phyloP scores from a whole-genome alignment of 2,329 filamentous ascomycete species.

The Orbilia brochopaga region DNA sequence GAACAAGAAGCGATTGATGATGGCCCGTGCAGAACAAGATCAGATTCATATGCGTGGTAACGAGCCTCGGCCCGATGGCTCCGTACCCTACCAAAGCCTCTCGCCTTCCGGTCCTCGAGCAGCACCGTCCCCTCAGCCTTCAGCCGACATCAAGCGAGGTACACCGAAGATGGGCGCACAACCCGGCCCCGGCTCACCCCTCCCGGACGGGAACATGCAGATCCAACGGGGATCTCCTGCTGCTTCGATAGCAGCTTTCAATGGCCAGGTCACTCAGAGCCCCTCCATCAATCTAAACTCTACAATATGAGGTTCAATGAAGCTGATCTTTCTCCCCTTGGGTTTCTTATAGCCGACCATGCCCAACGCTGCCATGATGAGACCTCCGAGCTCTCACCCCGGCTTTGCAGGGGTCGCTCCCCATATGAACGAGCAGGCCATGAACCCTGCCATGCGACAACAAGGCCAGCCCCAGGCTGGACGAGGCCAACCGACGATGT shows the following conservation, averaged over 20 bases:
- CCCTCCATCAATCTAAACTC: constrained; percentile 46
- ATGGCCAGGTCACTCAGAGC: constrained; percentile 59
- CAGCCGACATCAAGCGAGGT: constrained; percentile 69
- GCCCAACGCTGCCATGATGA: constrained; percentile 67
- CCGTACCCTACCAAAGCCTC: constrained; percentile 60
- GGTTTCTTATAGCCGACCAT: constrained; percentile 55
- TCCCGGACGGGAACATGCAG: constrained; percentile 73
- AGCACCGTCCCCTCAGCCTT: constrained; percentile 71
- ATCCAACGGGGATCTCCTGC: constrained; percentile 64
- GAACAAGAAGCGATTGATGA: constrained; percentile 83
- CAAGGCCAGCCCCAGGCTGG: constrained; percentile 52
- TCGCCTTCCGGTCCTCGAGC: constrained; percentile 69
- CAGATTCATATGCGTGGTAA: constrained; percentile 65
- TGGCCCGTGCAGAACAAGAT: constrained; percentile 80
- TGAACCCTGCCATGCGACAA: constrained; percentile 56
- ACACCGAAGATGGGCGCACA: constrained; percentile 79
- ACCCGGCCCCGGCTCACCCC: constrained; percentile 78
- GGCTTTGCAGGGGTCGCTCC: constrained; percentile 67
- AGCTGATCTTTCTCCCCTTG: constrained; percentile 33
- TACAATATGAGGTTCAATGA: constrained; percentile 16
- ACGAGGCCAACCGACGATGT: constrained; percentile 51
- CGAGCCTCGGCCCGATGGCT: constrained; percentile 64
- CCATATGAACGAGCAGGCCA: constrained; percentile 65
- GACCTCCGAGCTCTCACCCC: constrained; percentile 73
- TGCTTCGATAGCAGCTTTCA: constrained; percentile 60